A percentile compares a stretch with the other conserved stretches of the same genome.
Evolutionary conservation across 208 protist genomes (phyloP).

Genomic region (Acanthamoeba quina): DNA sequence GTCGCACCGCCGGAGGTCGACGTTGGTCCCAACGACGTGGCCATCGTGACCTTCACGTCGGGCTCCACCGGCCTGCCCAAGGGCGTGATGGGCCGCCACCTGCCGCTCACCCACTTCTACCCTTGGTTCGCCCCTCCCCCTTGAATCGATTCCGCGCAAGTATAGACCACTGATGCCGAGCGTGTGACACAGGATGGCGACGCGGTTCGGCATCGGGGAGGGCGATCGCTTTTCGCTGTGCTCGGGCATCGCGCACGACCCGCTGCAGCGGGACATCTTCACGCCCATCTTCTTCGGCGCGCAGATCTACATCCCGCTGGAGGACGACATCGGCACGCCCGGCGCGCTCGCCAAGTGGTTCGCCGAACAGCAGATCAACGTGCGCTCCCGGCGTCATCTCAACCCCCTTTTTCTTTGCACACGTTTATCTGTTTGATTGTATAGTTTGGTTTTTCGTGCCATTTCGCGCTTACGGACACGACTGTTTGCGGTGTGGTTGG

Average conservation of each 20-base stretch:
- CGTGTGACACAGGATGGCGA: slow-evolving; percentile 73
- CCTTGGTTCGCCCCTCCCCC: slow-evolving; percentile 73
- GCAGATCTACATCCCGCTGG: slow-evolving; percentile 84
- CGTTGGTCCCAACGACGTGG: slow-evolving; percentile 81
- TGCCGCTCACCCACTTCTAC: slow-evolving; percentile 88
- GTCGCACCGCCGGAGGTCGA: not conserved
- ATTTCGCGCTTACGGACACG: too few relatives aligned
- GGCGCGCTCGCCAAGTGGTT: slow-evolving; percentile 80
- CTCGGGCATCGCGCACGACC: slow-evolving; percentile 87
- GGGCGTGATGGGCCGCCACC: slow-evolving; percentile 80
- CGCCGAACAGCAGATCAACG: slow-evolving; percentile 31
- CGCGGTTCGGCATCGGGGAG: slow-evolving; percentile 76
- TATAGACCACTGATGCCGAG: slow-evolving; percentile 45
- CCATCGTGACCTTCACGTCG: slow-evolving; percentile 87
- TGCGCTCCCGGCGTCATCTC: not conserved
- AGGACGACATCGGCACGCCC: slow-evolving; percentile 84
- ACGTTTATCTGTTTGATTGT: too few relatives aligned
- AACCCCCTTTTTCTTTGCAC: too few relatives aligned
- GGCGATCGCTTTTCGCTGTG: slow-evolving; percentile 84
- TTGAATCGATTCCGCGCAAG: slow-evolving; percentile 43
- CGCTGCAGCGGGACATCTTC: slow-evolving; percentile 88
- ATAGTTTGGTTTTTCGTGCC: too few relatives aligned
- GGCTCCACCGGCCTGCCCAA: slow-evolving; percentile 85
- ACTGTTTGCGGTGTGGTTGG: too few relatives aligned
- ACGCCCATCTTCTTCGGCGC: slow-evolving; percentile 89